Evolutionary conservation across 352 stramenopile species (phyloP).

Genomic region (Globisporangium irregulare): DNA sequence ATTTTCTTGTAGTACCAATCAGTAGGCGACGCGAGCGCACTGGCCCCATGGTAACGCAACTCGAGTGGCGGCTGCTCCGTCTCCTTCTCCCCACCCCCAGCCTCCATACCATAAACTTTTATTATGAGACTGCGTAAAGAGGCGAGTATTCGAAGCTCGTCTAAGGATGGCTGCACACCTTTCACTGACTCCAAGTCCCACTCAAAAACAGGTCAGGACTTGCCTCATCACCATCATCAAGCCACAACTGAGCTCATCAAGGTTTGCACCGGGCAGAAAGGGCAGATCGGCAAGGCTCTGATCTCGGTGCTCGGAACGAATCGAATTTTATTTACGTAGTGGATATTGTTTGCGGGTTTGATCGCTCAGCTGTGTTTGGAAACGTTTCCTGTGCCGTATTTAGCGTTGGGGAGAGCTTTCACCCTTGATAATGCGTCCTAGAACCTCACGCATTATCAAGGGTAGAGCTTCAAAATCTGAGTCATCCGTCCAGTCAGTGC

Average conservation of each 20-base stretch:
- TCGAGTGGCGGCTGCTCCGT: not conserved
- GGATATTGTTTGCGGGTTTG: no score
- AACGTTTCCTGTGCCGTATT: not conserved
- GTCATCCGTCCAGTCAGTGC: not conserved
- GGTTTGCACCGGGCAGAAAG: not conserved
- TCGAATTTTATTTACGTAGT: not conserved
- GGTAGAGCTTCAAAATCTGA: not conserved
- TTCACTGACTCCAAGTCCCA: constrained; percentile 4
- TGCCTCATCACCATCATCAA: not conserved
- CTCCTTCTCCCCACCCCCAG: not conserved
- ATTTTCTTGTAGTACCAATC: not conserved
- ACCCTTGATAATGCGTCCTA: not conserved
- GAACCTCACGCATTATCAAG: not conserved
- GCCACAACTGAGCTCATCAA: constrained; percentile 2
- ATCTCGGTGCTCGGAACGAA: not conserved
- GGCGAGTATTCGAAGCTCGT: not conserved
- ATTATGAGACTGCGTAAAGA: no score
- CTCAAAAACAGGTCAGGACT: not conserved
- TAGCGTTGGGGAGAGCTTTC: not conserved
- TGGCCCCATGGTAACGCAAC: not conserved
- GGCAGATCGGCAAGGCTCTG: not conserved
- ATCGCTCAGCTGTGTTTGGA: not conserved
- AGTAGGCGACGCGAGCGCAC: not conserved
- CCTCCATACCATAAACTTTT: no score
- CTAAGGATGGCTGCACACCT: not conserved